Conservation (phyloP, 2,329 filamentous ascomycete species). For the Fusarium newnesense region DNA sequence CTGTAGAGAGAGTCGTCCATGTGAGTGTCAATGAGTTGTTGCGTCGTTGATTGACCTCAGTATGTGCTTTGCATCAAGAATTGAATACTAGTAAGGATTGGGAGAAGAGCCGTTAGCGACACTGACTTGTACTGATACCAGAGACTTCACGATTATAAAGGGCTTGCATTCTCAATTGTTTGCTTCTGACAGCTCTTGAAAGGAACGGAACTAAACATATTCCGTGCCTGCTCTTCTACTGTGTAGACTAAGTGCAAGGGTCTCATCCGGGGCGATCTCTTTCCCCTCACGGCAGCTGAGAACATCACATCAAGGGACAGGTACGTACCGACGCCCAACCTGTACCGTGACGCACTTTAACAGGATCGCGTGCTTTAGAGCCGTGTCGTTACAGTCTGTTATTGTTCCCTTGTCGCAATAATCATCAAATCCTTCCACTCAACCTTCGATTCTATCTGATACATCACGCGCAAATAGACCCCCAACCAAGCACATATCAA, state of each 20-base stretch:
- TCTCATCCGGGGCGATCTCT: neutral
- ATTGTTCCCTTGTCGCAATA: constrained; percentile 24
- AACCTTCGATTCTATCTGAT: constrained; percentile 13
- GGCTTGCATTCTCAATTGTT: neutral
- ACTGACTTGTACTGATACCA: neutral
- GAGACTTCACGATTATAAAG: neutral
- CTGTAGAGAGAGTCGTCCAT: neutral
- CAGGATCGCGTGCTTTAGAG: constrained; percentile 29
- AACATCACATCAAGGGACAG: constrained; percentile 17
- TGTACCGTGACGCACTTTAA: constrained; percentile 32
- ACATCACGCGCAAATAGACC: neutral
- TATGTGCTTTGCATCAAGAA: neutral
- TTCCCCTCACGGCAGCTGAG: constrained; percentile 2
- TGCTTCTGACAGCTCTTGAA: neutral
- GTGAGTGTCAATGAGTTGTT: neutral
- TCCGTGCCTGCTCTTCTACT: neutral
- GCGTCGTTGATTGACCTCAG: neutral
- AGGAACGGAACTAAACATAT: neutral
- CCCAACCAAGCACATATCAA: neutral
- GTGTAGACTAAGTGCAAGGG: neutral
- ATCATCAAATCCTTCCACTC: constrained; percentile 14
- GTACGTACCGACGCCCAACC: constrained; percentile 23
- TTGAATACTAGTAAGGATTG: too few relatives aligned
- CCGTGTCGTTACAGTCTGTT: constrained; percentile 23
- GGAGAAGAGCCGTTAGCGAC: neutral